Percentiles rank a stretch among this genome's conserved stretches.
phyloP scores from a whole-genome alignment of 169 alveolate species.

The Cryptosporidium canis region DNA sequence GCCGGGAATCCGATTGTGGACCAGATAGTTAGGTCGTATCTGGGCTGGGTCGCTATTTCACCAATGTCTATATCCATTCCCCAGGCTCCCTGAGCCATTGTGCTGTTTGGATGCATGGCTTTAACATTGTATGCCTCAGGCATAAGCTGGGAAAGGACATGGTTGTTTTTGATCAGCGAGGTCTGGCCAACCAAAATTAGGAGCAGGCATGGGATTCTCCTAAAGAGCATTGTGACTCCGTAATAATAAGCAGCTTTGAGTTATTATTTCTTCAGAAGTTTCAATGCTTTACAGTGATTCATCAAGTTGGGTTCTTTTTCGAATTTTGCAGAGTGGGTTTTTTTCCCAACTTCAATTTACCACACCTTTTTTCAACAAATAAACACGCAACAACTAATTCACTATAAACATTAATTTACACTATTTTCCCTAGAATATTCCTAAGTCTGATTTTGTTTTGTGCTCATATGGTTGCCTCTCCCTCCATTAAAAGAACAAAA shows the following conservation, averaged over 20 bases:
- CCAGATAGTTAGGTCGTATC: slow-evolving; percentile 67
- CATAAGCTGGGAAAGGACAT: slow-evolving; percentile 29
- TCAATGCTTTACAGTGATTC: neutral
- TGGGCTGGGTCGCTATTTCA: slow-evolving; percentile 17
- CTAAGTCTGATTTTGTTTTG: neutral
- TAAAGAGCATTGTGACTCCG: neutral
- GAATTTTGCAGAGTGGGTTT: slow-evolving; percentile 43
- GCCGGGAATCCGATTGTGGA: slow-evolving; percentile 58
- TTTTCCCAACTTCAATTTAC: neutral
- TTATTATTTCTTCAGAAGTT: neutral
- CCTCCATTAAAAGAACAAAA: neutral
- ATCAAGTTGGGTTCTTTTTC: neutral
- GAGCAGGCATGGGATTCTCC: neutral
- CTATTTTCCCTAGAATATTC: neutral
- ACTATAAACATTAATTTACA: neutral
- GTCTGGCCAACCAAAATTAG: neutral
- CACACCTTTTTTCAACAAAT: slow-evolving; percentile 5
- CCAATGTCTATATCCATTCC: slow-evolving; percentile 49
- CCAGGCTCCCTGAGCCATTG: slow-evolving; percentile 70
- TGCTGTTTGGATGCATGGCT: slow-evolving; percentile 16
- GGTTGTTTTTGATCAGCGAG: neutral
- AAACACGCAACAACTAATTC: neutral
- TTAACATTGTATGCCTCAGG: neutral
- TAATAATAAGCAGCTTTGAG: neutral
- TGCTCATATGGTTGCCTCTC: neutral